A percentile compares a stretch with the other conserved stretches of the same genome.
Conservation (phyloP, 139 green algal species). For the Coelastrella sp. region DNA sequence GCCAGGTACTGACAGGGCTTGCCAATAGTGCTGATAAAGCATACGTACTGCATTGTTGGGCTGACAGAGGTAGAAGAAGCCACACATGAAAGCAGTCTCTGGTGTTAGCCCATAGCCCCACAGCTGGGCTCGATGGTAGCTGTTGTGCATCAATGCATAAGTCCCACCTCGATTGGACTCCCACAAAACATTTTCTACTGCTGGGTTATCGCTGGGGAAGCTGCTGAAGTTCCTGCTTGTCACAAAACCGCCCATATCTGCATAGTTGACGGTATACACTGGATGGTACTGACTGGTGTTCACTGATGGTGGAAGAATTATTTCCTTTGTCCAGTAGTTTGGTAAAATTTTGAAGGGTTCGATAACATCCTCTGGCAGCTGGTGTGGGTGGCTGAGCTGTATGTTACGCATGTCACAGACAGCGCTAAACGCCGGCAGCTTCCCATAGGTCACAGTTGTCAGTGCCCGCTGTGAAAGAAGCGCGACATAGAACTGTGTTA, state of each 20-base stretch:
- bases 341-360: neutral
- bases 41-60: neutral
- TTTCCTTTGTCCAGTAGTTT: neutral
- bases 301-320: neutral
- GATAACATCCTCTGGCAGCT: neutral
- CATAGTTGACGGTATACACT: neutral
- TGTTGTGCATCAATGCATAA: conserved; percentile 8
- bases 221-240: neutral
- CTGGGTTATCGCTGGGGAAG: neutral
- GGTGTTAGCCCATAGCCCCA: conserved; percentile 12
- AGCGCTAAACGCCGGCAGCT: conserved; percentile 13
- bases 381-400: neutral
- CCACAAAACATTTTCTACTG: neutral
- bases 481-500: conserved; percentile 32
- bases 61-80: conserved; percentile 41
- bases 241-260: neutral
- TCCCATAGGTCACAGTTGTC: neutral
- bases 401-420: neutral
- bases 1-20: neutral
- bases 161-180: conserved; percentile 22
- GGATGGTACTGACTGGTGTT: neutral
- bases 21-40: conserved; percentile 4
- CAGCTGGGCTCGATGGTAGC: conserved; percentile 14
- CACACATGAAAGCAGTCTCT: conserved; percentile 45
- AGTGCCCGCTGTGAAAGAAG: conserved; percentile 14